A percentile compares a stretch with the other conserved stretches of the same genome.
phyloP scores from a whole-genome alignment of 2,329 filamentous ascomycete species.

The Colletotrichum paranaense region DNA sequence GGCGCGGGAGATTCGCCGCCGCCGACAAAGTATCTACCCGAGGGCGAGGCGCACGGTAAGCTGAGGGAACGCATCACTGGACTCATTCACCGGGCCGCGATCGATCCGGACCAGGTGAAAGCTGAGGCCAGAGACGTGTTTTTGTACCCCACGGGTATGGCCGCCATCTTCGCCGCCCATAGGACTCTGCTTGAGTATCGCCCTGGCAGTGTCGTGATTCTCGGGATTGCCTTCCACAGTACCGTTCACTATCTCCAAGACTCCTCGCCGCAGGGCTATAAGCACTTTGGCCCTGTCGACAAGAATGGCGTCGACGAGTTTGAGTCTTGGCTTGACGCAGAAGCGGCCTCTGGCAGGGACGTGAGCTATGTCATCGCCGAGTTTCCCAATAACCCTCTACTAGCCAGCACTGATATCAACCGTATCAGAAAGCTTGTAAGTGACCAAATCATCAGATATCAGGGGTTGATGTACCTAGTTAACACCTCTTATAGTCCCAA shows the following conservation, averaged over 20 bases:
- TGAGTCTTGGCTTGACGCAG: conserved; percentile 55
- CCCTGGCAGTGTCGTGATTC: conserved; percentile 50
- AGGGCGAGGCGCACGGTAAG: conserved; percentile 49
- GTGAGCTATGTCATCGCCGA: conserved; percentile 63
- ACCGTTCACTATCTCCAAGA: conserved; percentile 60
- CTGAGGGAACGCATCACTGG: conserved; percentile 54
- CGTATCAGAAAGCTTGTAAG: conserved; percentile 41
- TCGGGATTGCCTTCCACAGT: conserved; percentile 64
- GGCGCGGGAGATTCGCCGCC: conserved; percentile 40
- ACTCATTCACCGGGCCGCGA: conserved; percentile 54
- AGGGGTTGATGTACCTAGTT: neutral
- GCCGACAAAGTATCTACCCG: conserved; percentile 52
- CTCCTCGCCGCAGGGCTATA: conserved; percentile 54
- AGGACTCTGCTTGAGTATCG: conserved; percentile 49
- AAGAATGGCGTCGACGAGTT: conserved; percentile 54
- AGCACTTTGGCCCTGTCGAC: conserved; percentile 60
- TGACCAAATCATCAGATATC: neutral
- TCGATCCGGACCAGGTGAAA: conserved; percentile 41
- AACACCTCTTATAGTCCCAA: conserved; percentile 41
- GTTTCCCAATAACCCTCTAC: conserved; percentile 50
- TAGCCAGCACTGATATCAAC: conserved; percentile 46
- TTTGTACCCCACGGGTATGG: conserved; percentile 67
- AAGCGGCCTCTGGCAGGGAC: conserved; percentile 49
- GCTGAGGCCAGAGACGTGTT: conserved; percentile 57
- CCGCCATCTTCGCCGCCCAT: conserved; percentile 57